Evolutionary conservation across 495 filamentous ascomycete species (phyloP), one percentile per base, ranked within the genome.

Genomic region (Xylaria grammica): DNA sequence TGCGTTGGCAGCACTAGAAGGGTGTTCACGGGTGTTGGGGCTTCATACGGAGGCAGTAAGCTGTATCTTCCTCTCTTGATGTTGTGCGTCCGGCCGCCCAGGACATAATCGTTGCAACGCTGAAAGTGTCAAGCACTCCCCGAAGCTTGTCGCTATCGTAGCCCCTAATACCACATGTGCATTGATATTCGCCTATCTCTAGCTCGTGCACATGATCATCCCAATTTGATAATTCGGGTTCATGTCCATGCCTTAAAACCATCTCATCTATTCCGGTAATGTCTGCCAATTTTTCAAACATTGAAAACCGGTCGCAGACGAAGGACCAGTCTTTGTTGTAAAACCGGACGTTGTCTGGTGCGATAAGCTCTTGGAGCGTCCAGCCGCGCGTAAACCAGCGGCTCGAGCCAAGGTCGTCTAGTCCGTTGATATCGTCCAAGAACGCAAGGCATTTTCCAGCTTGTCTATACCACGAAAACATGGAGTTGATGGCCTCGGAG

Each of bases 341-440:
- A 46, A 76, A 82, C 29, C 60, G 34, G 10, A 76, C 60, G 2
- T 50, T 45, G 10, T 19, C 9, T 0, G 76, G 75, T 0, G 78
- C 78, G 11, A 80, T 66, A 3, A 80, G 68, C 54, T 81, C 77
- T 30, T 81, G 78, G 9, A 78, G 51, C 0, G 75, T 75, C 75
- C 76, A 76, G 20, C 75, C 75, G 9, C 73, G 26, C 1, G 26
- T 75, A 29, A 75, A 79, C 75, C 77, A 77, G 11, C 63, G 58
- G 56, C 75, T 58, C 38, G 1, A 19, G 42, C 27, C 13, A 34
- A 46, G 26, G 42, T 59, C 56, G 34, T 45, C 24, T 0, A 9
- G 17, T 19, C 20, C 54, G 5, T 32, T 15, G 20, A 74, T 56
- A 62, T 72, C 72, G 11, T 46, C 50, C 0, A 75, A 54, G 65